A percentile compares a stretch with the other conserved stretches of the same genome.
phyloP scores from a whole-genome alignment of 2,329 filamentous ascomycete genomes.

The Beauveria sp. region DNA sequence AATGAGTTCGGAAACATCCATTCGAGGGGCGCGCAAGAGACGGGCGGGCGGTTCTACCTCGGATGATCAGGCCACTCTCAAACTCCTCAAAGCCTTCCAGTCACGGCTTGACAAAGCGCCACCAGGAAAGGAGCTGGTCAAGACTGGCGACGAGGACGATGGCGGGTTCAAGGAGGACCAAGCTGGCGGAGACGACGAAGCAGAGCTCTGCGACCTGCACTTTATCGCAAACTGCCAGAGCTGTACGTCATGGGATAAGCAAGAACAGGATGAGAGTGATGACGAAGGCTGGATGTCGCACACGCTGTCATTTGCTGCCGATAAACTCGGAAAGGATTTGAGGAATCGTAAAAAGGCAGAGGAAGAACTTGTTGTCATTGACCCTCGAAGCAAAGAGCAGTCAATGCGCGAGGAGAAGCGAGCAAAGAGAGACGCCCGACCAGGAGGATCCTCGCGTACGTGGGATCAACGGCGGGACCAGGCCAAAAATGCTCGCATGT shows the following conservation, averaged over 20 bases:
- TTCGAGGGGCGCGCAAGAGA: slow-evolving; percentile 59
- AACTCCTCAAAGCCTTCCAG: slow-evolving; percentile 72
- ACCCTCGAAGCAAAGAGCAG: slow-evolving; percentile 75
- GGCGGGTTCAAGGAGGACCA: slow-evolving; percentile 14
- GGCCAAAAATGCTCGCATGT: slow-evolving; percentile 49
- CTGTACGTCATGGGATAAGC: slow-evolving; percentile 75
- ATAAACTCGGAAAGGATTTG: slow-evolving; percentile 84
- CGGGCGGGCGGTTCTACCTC: slow-evolving; percentile 47
- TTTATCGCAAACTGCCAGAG: slow-evolving; percentile 95
- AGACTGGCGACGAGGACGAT: slow-evolving; percentile 20
- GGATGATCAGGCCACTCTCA: slow-evolving; percentile 58
- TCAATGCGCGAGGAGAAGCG: slow-evolving; percentile 60
- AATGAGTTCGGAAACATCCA: slow-evolving; percentile 66
- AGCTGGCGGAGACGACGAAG: slow-evolving; percentile 54
- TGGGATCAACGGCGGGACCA: slow-evolving; percentile 45
- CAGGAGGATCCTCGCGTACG: slow-evolving; percentile 46
- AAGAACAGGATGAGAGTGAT: slow-evolving; percentile 49
- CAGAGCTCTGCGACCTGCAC: slow-evolving; percentile 79
- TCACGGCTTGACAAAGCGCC: slow-evolving; percentile 58
- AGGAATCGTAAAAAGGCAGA: slow-evolving; percentile 86
- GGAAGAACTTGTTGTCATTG: slow-evolving; percentile 87
- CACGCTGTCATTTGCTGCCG: slow-evolving; percentile 76
- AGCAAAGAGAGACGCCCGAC: slow-evolving; percentile 47
- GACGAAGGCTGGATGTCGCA: slow-evolving; percentile 80
- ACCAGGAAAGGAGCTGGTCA: slow-evolving; percentile 28